Conservation (phyloP, 1,284 basidiomycete genomes). For the Cystobasidium slooffiae region DNA sequence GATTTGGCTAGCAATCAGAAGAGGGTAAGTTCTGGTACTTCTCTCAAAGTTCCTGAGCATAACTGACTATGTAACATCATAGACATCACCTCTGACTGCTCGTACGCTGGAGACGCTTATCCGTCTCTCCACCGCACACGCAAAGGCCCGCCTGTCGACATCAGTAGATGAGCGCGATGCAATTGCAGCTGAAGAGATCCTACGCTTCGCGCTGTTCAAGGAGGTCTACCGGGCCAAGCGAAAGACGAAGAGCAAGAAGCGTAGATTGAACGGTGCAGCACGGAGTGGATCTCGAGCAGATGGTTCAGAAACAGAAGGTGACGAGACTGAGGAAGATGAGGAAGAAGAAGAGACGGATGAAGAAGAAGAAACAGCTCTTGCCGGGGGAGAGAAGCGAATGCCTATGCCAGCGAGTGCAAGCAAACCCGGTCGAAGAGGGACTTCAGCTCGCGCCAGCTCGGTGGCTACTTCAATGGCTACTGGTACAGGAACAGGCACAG, state of each 20-base stretch:
- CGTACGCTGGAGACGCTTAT: constrained; percentile 99
- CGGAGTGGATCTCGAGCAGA: constrained; percentile 53
- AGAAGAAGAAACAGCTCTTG: constrained; percentile 58
- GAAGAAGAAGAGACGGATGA: constrained; percentile 66
- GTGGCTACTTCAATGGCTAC: constrained; percentile 28
- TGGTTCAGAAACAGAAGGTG: constrained; percentile 58
- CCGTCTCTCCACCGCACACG: constrained; percentile 95
- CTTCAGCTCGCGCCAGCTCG: constrained; percentile 34
- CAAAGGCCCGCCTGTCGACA: constrained; percentile 86
- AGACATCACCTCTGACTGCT: constrained; percentile 96
- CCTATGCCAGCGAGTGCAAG: constrained; percentile 40
- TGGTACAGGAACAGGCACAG: constrained; percentile 14
- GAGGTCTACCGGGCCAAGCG: constrained; percentile 74
- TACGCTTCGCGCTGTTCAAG: constrained; percentile 97
- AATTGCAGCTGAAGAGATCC: constrained; percentile 86
- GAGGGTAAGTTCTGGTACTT: too few species aligned
- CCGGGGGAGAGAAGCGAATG: constrained; percentile 43
- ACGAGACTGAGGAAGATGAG: constrained; percentile 66
- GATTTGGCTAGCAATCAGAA: constrained; percentile 88
- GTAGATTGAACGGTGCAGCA: constrained; percentile 51
- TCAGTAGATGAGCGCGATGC: constrained; percentile 88
- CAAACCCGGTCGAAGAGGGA: constrained; percentile 38
- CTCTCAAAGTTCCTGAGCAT: too few species aligned
- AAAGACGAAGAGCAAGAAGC: constrained; percentile 62
- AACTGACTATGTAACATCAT: too few species aligned